Base-by-base conservation (phyloP, 495 filamentous ascomycete genomes). In the Articulospora tetracladia region DNA sequence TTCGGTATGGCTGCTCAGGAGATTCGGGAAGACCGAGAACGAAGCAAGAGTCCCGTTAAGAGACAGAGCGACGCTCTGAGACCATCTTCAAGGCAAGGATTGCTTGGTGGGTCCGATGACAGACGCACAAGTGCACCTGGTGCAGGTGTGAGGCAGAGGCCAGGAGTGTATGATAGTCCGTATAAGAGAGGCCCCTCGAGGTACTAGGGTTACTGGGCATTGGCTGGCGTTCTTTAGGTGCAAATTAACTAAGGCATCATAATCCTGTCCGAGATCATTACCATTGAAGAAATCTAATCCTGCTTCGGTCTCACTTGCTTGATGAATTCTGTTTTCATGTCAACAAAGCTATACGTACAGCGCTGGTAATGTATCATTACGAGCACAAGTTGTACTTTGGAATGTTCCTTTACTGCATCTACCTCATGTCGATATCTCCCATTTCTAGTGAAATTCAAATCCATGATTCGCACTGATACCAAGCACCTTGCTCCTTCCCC, bases 1-100 rank as follows among this genome's bases (percentile, higher is more conserved):
- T 72, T 76, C 28, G 79, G 81, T 60, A 81, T 83, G 79, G 81
- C 81, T 6, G 70, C 72, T 8, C 64, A 77, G 7, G 80, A 83
- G 66, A 60, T 59, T 10, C 50, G 55, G 32, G 60, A 67, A 8
- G 34, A 69, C 41, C 62, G 63, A 34, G 61, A 68, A 50, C 48
- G 66, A 28, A 68, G 66, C 32, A 62, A 20, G n/a, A 68, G 66
- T 34, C 66, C 63, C 8, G 50, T 36, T 3, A 68, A 68, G 39
- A 60, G 60, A 50, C 59, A 60, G 25, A 68, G 55, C 49, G 58
- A 64, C 28, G 51, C 25, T 30, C 15, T 53, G 12, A 36, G 55
- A 19, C 26, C 39, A 44, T 15, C 17, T 3, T 44, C 17, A n/a
- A 44, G 39, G n/a, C 39, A 44, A 3, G 39, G 17, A 44, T n/a